Percentiles rank a stretch among this genome's conserved stretches.
Evolutionary conservation across 768 basidiomycete genomes (phyloP).

Genomic region (Thelephora aurantiotincta): DNA sequence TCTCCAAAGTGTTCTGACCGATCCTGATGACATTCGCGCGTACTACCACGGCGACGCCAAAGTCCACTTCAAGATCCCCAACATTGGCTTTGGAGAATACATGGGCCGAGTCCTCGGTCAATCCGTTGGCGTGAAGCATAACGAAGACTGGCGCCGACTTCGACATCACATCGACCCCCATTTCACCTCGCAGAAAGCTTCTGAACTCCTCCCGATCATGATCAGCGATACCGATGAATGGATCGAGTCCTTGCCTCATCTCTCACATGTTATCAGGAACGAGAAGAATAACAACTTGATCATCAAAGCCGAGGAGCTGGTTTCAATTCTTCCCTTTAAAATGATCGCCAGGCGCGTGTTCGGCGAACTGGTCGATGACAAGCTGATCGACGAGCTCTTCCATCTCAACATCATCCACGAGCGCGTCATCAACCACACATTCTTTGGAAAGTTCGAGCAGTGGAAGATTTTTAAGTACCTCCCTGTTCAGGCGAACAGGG

Average conservation of each 20-base stretch:
- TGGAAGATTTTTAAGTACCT: constrained; percentile 1
- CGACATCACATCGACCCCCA: neutral
- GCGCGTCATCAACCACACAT: constrained; percentile 1
- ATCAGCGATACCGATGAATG: neutral
- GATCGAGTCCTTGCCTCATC: neutral
- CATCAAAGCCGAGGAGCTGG: neutral
- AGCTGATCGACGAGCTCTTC: constrained; percentile 1
- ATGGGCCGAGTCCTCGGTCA: constrained; percentile 3
- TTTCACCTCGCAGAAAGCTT: neutral
- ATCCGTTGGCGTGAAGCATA: neutral
- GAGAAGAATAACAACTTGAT: neutral
- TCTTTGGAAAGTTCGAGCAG: constrained; percentile 2
- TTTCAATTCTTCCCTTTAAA: constrained; percentile 1
- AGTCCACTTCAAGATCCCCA: neutral
- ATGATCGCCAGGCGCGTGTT: constrained; percentile 2
- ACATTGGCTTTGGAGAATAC: constrained; percentile 2
- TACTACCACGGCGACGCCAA: constrained; percentile 1
- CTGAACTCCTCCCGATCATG: neutral
- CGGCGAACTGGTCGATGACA: constrained; percentile 1
- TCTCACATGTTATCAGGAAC: neutral
- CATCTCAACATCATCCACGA: neutral
- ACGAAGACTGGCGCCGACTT: constrained; percentile 1
- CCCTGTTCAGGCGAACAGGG: neutral
- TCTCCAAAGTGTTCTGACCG: constrained; percentile 1
- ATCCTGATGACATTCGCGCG: constrained; percentile 1